Percentiles rank a stretch among this genome's conserved stretches.
Conservation (phyloP, 1,284 basidiomycete genomes). For the Ustilago curta region DNA sequence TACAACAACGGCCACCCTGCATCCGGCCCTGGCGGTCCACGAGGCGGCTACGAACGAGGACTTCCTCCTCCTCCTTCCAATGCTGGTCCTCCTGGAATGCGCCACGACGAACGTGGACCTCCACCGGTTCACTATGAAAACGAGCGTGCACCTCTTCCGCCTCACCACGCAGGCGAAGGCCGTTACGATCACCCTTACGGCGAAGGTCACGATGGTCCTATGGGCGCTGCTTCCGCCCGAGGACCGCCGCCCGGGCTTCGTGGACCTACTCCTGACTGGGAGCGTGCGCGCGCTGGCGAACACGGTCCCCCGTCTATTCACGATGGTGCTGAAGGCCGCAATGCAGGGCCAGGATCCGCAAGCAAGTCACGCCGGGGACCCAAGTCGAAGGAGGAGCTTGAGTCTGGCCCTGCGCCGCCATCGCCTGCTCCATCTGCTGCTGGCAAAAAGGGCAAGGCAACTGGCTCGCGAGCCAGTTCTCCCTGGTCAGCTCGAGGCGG, state of each 20-base stretch:
- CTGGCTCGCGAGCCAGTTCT: constrained; percentile 46
- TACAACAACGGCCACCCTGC: constrained; percentile 34
- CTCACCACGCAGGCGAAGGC: constrained; percentile 19
- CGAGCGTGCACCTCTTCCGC: constrained; percentile 36
- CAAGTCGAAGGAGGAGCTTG: constrained; percentile 46
- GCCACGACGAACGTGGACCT: constrained; percentile 42
- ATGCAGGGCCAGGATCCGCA: constrained; percentile 12
- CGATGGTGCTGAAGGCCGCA: constrained; percentile 28
- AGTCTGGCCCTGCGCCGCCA: constrained; percentile 29
- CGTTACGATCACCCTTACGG: constrained; percentile 35
- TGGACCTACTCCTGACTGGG: constrained; percentile 45
- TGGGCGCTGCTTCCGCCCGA: constrained; percentile 19
- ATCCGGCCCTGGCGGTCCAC: constrained; percentile 29
- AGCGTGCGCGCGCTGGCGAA: constrained; percentile 33
- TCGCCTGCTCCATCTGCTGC: constrained; percentile 49
- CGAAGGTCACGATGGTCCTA: constrained; percentile 29
- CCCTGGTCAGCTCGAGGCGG: constrained; percentile 42
- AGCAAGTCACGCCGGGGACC: constrained; percentile 41
- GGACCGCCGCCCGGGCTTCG: constrained; percentile 28
- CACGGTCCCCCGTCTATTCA: constrained; percentile 21
- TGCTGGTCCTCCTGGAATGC: constrained; percentile 22
- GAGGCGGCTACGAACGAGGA: constrained; percentile 45
- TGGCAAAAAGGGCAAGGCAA: constrained; percentile 43
- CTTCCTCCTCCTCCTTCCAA: constrained; percentile 6
- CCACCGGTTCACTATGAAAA: constrained; percentile 33